A percentile compares a stretch with the other conserved stretches of the same genome.
phyloP scores from a whole-genome alignment of 305 asterid genomes.

The Solanum hybrid region DNA sequence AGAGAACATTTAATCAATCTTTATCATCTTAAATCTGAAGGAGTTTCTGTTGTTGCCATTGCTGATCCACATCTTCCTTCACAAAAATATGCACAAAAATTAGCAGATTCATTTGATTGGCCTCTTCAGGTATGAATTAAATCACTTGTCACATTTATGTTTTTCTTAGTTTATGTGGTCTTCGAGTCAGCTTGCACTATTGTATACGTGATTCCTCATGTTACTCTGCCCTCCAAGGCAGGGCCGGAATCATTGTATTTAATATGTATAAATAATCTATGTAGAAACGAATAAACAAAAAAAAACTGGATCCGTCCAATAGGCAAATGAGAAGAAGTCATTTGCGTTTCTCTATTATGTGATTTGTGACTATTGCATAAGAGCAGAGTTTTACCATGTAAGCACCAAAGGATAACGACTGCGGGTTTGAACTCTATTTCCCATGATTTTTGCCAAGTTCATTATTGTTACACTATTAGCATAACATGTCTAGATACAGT shows the following conservation, averaged over 20 bases:
- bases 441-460: neutral
- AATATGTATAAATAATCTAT: neutral
- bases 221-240: neutral
- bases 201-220: neutral
- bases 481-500: neutral
- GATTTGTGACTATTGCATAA: neutral
- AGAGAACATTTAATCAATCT: constrained; percentile 88
- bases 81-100: constrained; percentile 39
- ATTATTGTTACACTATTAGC: neutral
- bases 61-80: constrained; percentile 90
- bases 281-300: neutral
- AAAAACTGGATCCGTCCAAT: too few relatives aligned
- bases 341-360: neutral
- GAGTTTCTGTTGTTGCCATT: constrained; percentile 71
- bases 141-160: neutral
- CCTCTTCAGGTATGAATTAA: constrained; percentile 42
- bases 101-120: constrained; percentile 54
- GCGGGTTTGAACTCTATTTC: neutral
- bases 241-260: neutral
- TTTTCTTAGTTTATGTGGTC: neutral
- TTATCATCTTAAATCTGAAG: constrained; percentile 50
- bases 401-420: neutral
- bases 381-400: too few relatives aligned
- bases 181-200: neutral
- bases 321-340: neutral